phyloP scores from a whole-genome alignment of 768 basidiomycete genomes.

The Goffeauzyma gilvescens region DNA sequence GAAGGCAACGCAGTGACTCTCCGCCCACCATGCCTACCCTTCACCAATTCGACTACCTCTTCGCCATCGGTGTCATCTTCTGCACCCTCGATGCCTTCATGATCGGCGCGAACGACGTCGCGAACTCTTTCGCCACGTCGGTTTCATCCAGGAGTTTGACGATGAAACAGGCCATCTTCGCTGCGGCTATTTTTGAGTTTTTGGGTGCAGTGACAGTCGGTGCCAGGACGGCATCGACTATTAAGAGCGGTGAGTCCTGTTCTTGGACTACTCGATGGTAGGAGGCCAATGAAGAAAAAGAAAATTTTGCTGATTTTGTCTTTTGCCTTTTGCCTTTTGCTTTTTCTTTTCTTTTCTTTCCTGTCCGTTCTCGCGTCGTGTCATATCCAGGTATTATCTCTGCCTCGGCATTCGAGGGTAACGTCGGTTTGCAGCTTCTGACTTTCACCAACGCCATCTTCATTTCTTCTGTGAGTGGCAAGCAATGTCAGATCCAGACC shows the following conservation, averaged over 20 bases:
- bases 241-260: slow-evolving; percentile 38
- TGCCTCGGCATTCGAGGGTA: slow-evolving; percentile 24
- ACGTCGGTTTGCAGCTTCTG: slow-evolving; percentile 34
- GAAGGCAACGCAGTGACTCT: too few relatives aligned
- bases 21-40: slow-evolving; percentile 17
- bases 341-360: too few relatives aligned
- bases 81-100: slow-evolving; percentile 32
- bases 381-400: slow-evolving; percentile 4
- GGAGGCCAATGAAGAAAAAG: too few relatives aligned
- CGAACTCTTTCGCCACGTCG: slow-evolving; percentile 33
- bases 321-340: too few relatives aligned
- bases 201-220: slow-evolving; percentile 34
- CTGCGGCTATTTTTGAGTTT: slow-evolving; percentile 33
- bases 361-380: too few relatives aligned
- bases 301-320: too few relatives aligned
- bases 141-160: slow-evolving; percentile 34
- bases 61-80: slow-evolving; percentile 31
- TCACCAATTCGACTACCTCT: slow-evolving; percentile 31
- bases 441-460: slow-evolving; percentile 34
- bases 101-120: slow-evolving; percentile 28
- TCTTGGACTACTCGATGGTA: too few relatives aligned
- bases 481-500: too few relatives aligned
- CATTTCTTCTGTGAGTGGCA: too few relatives aligned
- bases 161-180: slow-evolving; percentile 31
- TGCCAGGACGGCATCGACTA: slow-evolving; percentile 32